These are phyloP conservation scores for Angomonas deanei DNA, from an alignment of 208 protist genomes.

Conservation along the genomic window DNA sequence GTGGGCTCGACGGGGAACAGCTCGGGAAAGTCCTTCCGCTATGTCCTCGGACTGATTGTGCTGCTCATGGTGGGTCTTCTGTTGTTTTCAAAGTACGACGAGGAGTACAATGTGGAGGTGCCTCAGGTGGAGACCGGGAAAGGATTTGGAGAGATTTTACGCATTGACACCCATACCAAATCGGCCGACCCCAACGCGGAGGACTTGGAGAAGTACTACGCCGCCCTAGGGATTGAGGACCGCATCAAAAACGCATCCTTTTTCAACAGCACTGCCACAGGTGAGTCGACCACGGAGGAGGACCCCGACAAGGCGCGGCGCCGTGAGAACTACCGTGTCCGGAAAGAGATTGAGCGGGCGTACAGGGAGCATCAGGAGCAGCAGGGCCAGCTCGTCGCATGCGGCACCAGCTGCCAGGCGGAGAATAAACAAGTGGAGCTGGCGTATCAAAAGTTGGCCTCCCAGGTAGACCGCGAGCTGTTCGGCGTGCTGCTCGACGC, in stretches of 20 bases:
- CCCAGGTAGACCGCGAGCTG: slow-evolving; percentile 83
- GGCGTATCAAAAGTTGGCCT: slow-evolving; percentile 69
- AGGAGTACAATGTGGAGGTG: slow-evolving; percentile 81
- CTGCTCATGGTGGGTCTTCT: slow-evolving; percentile 44
- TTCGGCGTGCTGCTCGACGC: slow-evolving; percentile 78
- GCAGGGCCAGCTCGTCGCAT: slow-evolving; percentile 74
- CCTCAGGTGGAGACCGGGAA: slow-evolving; percentile 73
- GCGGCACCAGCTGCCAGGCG: slow-evolving; percentile 61
- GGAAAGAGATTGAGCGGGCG: slow-evolving; percentile 61
- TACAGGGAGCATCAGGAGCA: slow-evolving; percentile 60
- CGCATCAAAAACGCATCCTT: slow-evolving; percentile 22
- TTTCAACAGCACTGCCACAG: not conserved
- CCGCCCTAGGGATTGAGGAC: slow-evolving; percentile 56
- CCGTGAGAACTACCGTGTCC: slow-evolving; percentile 70
- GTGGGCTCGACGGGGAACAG: slow-evolving; percentile 30
- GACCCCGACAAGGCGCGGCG: slow-evolving; percentile 59
- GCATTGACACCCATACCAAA: slow-evolving; percentile 10
- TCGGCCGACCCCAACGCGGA: slow-evolving; percentile 3
- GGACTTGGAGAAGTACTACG: slow-evolving; percentile 71
- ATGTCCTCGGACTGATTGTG: slow-evolving; percentile 50
- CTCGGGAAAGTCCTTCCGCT: slow-evolving; percentile 66
- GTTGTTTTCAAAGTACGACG: slow-evolving; percentile 69
- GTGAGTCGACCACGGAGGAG: not conserved
- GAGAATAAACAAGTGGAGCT: slow-evolving; percentile 76
- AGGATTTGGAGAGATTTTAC: slow-evolving; percentile 59